A percentile compares a stretch with the other conserved stretches of the same genome.
phyloP scores from a whole-genome alignment of 1,284 basidiomycete genomes.

The Puccinia sorghi region DNA sequence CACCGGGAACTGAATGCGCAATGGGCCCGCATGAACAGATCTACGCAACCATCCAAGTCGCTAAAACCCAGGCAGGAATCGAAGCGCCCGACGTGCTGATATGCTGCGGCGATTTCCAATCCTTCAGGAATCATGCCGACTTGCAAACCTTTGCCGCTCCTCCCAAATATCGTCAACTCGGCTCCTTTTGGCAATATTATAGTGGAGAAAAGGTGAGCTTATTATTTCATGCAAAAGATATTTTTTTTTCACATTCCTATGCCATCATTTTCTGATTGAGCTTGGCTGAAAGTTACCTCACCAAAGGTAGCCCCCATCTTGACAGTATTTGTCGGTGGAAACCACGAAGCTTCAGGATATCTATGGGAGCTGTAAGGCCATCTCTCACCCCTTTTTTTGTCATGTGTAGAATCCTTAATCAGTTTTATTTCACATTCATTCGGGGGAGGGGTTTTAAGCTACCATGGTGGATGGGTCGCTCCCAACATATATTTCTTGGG shows the following conservation, averaged over 20 bases:
- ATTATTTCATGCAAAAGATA: background rate
- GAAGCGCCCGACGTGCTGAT: slow-evolving; percentile 82
- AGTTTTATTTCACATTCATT: background rate
- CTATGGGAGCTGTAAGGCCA: slow-evolving; percentile 84
- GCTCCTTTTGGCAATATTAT: slow-evolving; percentile 83
- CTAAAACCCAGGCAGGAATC: slow-evolving; percentile 67
- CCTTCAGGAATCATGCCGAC: slow-evolving; percentile 81
- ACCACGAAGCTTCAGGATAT: slow-evolving; percentile 97
- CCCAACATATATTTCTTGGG: slow-evolving; percentile 97
- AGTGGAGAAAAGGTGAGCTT: slow-evolving; percentile 67
- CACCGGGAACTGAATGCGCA: no score
- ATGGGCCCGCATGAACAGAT: slow-evolving; percentile 61
- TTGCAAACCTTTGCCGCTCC: slow-evolving; percentile 88
- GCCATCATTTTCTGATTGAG: slow-evolving; percentile 16
- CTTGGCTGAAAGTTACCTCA: slow-evolving; percentile 35
- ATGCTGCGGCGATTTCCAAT: slow-evolving; percentile 84
- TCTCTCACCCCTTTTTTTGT: slow-evolving; percentile 2
- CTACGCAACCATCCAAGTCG: slow-evolving; percentile 71
- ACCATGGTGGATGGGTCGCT: slow-evolving; percentile 67
- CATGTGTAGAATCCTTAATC: slow-evolving; percentile 10
- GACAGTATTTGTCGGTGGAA: slow-evolving; percentile 94
- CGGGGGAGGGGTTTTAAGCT: slow-evolving; percentile 49
- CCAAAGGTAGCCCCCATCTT: slow-evolving; percentile 70
- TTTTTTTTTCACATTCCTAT: background rate
- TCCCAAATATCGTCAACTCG: slow-evolving; percentile 79